phyloP scores from a whole-genome alignment of 2,329 filamentous ascomycete genomes.

The Monosporascus sp. region DNA sequence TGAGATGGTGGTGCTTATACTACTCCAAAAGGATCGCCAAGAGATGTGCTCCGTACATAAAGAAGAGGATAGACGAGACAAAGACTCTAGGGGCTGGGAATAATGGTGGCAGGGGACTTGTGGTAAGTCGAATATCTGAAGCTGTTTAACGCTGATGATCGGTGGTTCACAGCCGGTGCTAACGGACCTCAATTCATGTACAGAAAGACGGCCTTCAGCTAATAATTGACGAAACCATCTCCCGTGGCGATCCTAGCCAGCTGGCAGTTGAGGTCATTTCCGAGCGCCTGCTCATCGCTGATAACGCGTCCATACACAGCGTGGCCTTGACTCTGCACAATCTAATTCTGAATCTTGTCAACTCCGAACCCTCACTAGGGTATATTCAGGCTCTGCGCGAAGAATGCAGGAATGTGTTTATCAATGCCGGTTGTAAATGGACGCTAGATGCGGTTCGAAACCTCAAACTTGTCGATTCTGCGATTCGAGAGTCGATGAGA shows the following conservation, averaged over 20 bases:
- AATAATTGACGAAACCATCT: conserved; percentile 4
- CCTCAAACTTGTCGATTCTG: neutral
- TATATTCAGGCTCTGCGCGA: neutral
- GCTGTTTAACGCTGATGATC: too few species aligned
- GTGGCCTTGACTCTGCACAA: conserved; percentile 1
- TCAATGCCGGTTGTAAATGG: neutral
- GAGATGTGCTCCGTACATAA: conserved; percentile 1
- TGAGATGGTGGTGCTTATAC: conserved; percentile 1
- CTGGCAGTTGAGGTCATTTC: neutral
- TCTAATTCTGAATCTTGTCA: conserved; percentile 1
- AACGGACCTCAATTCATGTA: neutral
- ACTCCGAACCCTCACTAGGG: too few species aligned
- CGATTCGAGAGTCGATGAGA: conserved; percentile 5
- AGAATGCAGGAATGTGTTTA: neutral
- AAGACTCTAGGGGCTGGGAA: neutral
- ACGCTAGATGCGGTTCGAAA: neutral
- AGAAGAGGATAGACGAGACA: neutral
- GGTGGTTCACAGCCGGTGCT: neutral
- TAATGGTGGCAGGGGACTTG: neutral
- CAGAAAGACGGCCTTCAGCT: conserved; percentile 5
- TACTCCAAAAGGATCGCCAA: neutral
- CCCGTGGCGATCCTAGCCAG: conserved; percentile 1
- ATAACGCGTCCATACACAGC: conserved; percentile 4
- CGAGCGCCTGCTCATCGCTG: conserved; percentile 6
- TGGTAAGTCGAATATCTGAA: neutral